These are phyloP conservation scores for Volvox carteri DNA, from an alignment of 163 green algal species.

Conservation along the genomic window DNA sequence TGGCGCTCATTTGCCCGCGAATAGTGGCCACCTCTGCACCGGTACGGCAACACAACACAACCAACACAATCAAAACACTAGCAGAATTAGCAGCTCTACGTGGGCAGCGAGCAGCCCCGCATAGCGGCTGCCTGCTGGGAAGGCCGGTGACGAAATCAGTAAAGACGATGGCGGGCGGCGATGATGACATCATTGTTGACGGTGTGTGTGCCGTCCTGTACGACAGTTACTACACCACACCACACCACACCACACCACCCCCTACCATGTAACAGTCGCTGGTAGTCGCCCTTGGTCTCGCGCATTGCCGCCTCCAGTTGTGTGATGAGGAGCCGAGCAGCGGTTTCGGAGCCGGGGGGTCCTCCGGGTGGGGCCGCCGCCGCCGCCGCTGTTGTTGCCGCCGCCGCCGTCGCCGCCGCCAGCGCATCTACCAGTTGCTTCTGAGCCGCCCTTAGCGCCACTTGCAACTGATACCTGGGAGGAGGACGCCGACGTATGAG, in stretches of 20 bases:
- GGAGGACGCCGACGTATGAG: too few species aligned
- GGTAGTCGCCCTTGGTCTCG: slow-evolving; percentile 62
- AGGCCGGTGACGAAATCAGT: too few species aligned
- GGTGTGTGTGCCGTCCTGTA: too few species aligned
- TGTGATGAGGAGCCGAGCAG: slow-evolving; percentile 5
- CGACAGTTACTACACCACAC: too few species aligned
- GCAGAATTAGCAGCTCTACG: too few species aligned
- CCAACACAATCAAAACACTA: neutral
- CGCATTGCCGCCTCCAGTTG: slow-evolving; percentile 57
- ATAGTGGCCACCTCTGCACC: slow-evolving; percentile 55
- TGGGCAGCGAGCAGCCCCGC: too few species aligned
- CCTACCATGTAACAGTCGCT: slow-evolving; percentile 59
- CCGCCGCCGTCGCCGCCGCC: slow-evolving; percentile 15
- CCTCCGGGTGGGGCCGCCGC: neutral
- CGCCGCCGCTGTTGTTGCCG: too few species aligned
- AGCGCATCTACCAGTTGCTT: slow-evolving; percentile 41
- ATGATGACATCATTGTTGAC: too few species aligned
- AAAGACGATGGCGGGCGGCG: too few species aligned
- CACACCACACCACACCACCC: too few species aligned
- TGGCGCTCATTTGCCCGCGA: slow-evolving; percentile 31
- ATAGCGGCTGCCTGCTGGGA: too few species aligned
- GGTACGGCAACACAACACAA: slow-evolving; percentile 1
- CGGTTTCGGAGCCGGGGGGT: neutral
- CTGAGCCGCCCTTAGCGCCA: slow-evolving; percentile 43
- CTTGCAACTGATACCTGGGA: slow-evolving; percentile 52